Percentiles rank a stretch among this genome's conserved stretches.
Conservation (phyloP, 129 eudicot genomes). For the Ambrosia artemisiifolia region DNA sequence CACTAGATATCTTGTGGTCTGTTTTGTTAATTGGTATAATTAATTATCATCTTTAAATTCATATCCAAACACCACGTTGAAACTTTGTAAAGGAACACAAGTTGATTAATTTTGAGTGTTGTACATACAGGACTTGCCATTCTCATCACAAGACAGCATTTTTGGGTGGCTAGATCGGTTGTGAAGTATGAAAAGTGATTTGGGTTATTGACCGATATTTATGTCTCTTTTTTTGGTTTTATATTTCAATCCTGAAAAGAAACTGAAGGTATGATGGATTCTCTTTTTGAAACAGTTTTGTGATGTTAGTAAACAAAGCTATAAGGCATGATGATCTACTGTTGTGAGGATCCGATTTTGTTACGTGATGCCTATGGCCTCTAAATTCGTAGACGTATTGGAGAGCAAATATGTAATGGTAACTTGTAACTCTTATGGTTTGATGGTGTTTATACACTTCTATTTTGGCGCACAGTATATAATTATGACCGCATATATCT, state of each 20-base stretch:
- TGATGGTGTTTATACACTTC: conserved; percentile 9
- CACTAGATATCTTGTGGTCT: not conserved
- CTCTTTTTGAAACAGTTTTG: conserved; percentile 12
- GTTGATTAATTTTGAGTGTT: not conserved
- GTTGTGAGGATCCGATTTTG: conserved; percentile 11
- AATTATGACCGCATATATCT: not conserved
- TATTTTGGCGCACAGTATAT: not conserved
- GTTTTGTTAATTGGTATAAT: not conserved
- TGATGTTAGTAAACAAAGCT: not conserved
- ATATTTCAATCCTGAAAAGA: conserved; percentile 18
- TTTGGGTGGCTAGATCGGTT: conserved; percentile 49
- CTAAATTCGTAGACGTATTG: conserved; percentile 8
- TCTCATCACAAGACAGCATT: conserved; percentile 77
- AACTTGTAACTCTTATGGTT: conserved; percentile 17
- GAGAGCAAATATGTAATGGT: conserved; percentile 15
- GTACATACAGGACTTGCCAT: conserved; percentile 54
- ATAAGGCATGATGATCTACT: not conserved
- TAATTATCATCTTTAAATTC: not conserved
- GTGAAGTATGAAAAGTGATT: conserved; percentile 17
- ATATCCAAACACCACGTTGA: not conserved
- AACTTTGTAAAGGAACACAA: not conserved
- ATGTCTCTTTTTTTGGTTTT: conserved; percentile 4
- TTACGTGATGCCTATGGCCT: conserved; percentile 6
- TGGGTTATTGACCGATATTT: not conserved
- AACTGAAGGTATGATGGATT: conserved; percentile 8